Percentiles rank a stretch among this genome's conserved stretches.
Evolutionary conservation across 805 yeast species (phyloP).

Genomic region (Kodamaea neixiangensis): DNA sequence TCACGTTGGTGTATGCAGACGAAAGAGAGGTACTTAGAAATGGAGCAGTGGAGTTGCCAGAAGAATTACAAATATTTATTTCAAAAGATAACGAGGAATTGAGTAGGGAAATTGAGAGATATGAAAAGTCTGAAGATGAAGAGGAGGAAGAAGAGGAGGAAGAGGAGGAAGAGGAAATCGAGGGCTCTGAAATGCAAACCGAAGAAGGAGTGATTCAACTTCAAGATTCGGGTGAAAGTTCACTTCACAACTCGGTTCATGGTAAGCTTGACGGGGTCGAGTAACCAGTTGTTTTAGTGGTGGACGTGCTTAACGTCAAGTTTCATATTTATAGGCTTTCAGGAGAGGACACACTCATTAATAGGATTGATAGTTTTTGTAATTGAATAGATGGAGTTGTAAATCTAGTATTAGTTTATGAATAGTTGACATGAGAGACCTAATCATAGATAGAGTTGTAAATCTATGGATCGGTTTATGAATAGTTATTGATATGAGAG

Average conservation of each 20-base stretch:
- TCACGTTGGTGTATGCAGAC: conserved; percentile 22
- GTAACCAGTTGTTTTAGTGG: too few species aligned
- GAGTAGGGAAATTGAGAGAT: conserved; percentile 1
- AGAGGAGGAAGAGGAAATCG: not conserved
- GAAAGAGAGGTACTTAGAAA: conserved; percentile 13
- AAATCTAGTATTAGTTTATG: not conserved
- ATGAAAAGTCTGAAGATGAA: not conserved
- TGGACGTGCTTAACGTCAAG: too few species aligned
- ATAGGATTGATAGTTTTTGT: not conserved
- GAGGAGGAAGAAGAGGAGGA: not conserved
- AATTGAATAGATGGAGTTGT: not conserved
- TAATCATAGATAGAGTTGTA: too few species aligned
- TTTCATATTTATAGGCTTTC: not conserved
- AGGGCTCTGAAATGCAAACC: not conserved
- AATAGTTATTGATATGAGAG: too few species aligned
- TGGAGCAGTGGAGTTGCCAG: conserved; percentile 2
- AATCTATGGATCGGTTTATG: too few species aligned
- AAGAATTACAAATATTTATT: conserved; percentile 1
- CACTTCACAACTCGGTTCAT: not conserved
- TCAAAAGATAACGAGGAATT: conserved; percentile 8
- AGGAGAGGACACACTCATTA: not conserved
- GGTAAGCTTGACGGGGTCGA: not conserved
- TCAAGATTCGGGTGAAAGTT: not conserved
- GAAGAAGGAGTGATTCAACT: not conserved
- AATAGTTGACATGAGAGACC: too few species aligned